phyloP scores from a whole-genome alignment of 169 alveolate genomes.

The Eimeria nieschulzi region DNA sequence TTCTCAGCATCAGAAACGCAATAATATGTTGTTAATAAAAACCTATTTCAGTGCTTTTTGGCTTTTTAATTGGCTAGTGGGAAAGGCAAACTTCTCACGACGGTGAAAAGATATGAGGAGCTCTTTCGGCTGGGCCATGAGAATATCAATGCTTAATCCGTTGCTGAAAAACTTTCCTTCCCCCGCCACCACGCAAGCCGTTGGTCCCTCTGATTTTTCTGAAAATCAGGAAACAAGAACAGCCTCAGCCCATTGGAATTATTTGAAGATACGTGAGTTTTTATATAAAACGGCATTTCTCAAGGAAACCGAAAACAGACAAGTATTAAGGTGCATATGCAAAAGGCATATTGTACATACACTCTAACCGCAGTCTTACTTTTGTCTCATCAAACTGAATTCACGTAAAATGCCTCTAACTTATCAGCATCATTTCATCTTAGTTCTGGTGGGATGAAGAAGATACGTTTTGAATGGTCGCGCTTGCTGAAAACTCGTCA shows the following conservation, averaged over 20 bases:
- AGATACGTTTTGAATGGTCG: neutral
- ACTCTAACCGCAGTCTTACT: too few relatives aligned
- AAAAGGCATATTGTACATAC: too few relatives aligned
- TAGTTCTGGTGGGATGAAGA: neutral
- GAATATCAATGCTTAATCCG: conserved; percentile 43
- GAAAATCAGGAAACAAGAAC: neutral
- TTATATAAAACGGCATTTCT: too few relatives aligned
- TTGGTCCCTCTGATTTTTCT: conserved; percentile 63
- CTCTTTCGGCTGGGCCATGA: conserved; percentile 39
- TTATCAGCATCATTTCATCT: neutral
- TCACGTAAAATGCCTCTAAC: neutral
- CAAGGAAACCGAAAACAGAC: too few relatives aligned
- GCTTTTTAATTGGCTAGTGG: neutral
- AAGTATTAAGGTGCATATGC: too few relatives aligned
- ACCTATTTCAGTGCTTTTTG: too few relatives aligned
- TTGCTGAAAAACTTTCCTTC: conserved; percentile 73
- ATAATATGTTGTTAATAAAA: too few relatives aligned
- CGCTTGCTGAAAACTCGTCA: neutral
- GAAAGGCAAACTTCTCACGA: conserved; percentile 30
- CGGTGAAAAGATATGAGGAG: conserved; percentile 46
- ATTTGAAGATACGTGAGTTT: too few relatives aligned
- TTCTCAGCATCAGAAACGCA: too few relatives aligned
- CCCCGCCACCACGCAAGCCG: conserved; percentile 71
- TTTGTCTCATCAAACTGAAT: neutral
- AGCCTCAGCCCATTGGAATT: too few relatives aligned